Conservation (phyloP, 2,329 filamentous ascomycete species). For the Microcyclosporella mali region DNA sequence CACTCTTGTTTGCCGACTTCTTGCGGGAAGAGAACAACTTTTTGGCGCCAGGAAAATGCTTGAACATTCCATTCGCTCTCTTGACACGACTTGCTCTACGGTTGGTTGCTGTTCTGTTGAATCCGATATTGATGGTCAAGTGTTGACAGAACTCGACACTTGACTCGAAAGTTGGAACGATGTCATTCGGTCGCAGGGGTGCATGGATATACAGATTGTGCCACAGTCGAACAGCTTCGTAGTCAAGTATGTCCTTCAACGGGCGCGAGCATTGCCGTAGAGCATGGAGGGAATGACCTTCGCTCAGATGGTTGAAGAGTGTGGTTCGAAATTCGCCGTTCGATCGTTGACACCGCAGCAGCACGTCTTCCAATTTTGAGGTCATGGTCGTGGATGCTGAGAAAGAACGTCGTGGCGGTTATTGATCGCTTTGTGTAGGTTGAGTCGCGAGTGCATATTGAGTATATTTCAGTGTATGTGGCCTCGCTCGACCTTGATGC, state of each 20-base stretch:
- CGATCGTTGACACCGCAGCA: not conserved
- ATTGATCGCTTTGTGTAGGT: not conserved
- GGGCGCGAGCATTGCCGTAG: not conserved
- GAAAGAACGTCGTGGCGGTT: not conserved
- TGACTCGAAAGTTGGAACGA: slow-evolving; percentile 1
- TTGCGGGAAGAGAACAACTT: not conserved
- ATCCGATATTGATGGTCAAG: slow-evolving; percentile 17
- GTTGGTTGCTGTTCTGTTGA: too few relatives aligned
- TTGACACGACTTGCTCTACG: too few relatives aligned
- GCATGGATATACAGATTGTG: slow-evolving; percentile 12
- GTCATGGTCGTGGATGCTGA: not conserved
- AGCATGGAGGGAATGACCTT: not conserved
- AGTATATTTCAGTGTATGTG: not conserved
- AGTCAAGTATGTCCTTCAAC: slow-evolving; percentile 14
- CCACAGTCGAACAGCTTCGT: slow-evolving; percentile 10
- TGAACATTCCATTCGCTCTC: not conserved
- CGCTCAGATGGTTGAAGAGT: slow-evolving; percentile 1
- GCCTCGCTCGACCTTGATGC: not conserved
- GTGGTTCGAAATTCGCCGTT: not conserved
- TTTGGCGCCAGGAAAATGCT: not conserved
- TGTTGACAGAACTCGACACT: slow-evolving; percentile 14
- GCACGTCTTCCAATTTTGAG: slow-evolving; percentile 1
- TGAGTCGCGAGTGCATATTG: not conserved
- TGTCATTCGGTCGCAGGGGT: slow-evolving; percentile 4
- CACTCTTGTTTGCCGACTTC: not conserved